Conservation (phyloP, 352 stramenopile species). For the Phytophthora palmivora region DNA sequence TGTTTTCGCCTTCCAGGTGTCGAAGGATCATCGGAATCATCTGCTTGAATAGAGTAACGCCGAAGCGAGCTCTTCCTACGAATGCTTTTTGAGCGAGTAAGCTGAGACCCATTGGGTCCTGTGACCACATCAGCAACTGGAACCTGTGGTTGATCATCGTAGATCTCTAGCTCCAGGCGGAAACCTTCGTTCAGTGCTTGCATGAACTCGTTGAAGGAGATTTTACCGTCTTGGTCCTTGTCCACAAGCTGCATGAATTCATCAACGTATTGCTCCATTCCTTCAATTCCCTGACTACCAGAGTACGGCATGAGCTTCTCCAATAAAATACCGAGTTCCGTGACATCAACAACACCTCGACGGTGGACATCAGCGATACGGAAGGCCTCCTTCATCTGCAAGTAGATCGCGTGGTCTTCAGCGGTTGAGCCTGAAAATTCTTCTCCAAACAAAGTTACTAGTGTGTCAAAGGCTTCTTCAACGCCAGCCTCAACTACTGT, state of each 20-base stretch:
- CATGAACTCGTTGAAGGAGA: conserved; percentile 87
- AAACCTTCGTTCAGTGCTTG: conserved; percentile 78
- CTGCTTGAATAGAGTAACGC: conserved; percentile 20
- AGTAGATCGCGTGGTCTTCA: conserved; percentile 71
- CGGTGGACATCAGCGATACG: conserved; percentile 69
- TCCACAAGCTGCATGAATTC: conserved; percentile 83
- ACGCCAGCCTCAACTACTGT: conserved; percentile 52
- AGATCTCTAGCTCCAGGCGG: conserved; percentile 77
- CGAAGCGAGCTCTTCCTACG: conserved; percentile 23
- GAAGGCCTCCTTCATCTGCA: conserved; percentile 84
- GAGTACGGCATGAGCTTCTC: conserved; percentile 72
- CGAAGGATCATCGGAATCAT: conserved; percentile 19
- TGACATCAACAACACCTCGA: conserved; percentile 63
- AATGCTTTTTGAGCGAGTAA: conserved; percentile 19
- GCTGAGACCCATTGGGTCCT: conserved; percentile 12
- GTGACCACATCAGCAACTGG: conserved; percentile 19
- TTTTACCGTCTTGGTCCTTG: conserved; percentile 65
- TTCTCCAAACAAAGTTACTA: conserved; percentile 68
- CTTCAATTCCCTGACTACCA: conserved; percentile 44
- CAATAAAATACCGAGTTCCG: conserved; percentile 62
- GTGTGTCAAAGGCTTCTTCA: conserved; percentile 63
- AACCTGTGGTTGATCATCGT: conserved; percentile 51
- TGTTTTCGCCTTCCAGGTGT: conserved; percentile 19
- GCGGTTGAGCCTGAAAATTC: conserved; percentile 57
- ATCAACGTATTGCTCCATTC: conserved; percentile 75